These are phyloP conservation scores for Barnettozyma sp. DNA, from an alignment of 805 yeast genomes.

Conservation along the genomic window DNA sequence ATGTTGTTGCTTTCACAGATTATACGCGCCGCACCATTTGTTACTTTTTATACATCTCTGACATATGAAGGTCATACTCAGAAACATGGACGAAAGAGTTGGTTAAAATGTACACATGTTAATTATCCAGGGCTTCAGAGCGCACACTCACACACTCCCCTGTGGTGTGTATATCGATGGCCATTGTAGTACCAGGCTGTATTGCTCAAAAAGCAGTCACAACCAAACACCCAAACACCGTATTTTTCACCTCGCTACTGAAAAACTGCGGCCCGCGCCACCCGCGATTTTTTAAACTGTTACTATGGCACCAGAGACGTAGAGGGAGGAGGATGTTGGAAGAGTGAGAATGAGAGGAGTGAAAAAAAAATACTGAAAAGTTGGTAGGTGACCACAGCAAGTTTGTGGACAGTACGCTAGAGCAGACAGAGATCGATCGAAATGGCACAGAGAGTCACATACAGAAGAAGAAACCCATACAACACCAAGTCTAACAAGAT, in stretches of 20 bases:
- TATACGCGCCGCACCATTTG: no score
- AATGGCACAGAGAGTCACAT: constrained; percentile 99
- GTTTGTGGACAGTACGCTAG: no score
- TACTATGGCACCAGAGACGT: neutral
- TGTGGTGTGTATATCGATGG: neutral
- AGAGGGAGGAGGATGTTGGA: constrained; percentile 3
- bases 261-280: no score
- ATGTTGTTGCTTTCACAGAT: constrained; percentile 16
- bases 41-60: constrained; percentile 13
- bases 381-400: no score
- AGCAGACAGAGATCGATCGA: no score
- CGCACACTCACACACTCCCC: constrained; percentile 1
- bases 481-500: constrained; percentile 99
- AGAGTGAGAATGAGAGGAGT: no score
- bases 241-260: neutral
- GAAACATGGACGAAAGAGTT: constrained; percentile 16
- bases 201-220: constrained; percentile 13
- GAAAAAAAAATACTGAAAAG: no score
- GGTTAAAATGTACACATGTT: constrained; percentile 26
- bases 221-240: constrained; percentile 8
- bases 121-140: constrained; percentile 9
- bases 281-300: no score
- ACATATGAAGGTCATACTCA: constrained; percentile 11
- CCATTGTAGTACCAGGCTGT: neutral
- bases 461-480: constrained; percentile 99